Base-by-base conservation (phyloP, 2,329 filamentous ascomycete species). In the Fusarium guadeloupense region DNA sequence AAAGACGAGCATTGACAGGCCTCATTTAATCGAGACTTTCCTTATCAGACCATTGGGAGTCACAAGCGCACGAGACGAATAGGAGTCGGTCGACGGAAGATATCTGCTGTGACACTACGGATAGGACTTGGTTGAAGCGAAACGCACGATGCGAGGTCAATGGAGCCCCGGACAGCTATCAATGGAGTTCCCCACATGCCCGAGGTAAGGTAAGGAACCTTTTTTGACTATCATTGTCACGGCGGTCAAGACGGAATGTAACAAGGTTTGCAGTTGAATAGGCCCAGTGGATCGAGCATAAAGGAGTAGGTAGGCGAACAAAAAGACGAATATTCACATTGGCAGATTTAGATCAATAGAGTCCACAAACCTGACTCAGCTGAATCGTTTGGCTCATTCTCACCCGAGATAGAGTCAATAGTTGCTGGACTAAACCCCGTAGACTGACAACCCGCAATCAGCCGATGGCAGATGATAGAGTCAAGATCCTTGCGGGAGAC, bases 371-470 rank as follows among this genome's bases (percentile, higher is more conserved):
- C 38, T 65, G 66, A 69, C 52, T 67, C 65, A 53, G 55, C 51
- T 54, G 58, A 60, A 46, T 63, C 59, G 41, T 49, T 54, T 37
- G 48, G n/a, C n/a, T n/a, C n/a, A n/a, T n/a, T n/a, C 31, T 45
- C 37, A 42, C 33, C 41, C 40, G 35, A 47, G 40, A 63, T 59
- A 45, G 20, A 55, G 28, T 39, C 35, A 21, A 35, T 57, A 33
- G 38, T 47, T 42, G 39, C n/a, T n/a, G n/a, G n/a, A n/a, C n/a
- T n/a, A n/a, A n/a, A 64, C 66, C 66, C 66, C 66, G 48, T 66
- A 66, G 10, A 30, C 31, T 13, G 19, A 40, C 19, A 14, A 20
- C 31, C 46, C 26, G 20, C 33, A 30, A 47, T 46, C 47, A 62
- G 26, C 57, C 54, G 35, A 50, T 45, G 37, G 45, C 20, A 43